phyloP scores from a whole-genome alignment of 2,329 filamentous ascomycete genomes.

The Penicillium glabrum region DNA sequence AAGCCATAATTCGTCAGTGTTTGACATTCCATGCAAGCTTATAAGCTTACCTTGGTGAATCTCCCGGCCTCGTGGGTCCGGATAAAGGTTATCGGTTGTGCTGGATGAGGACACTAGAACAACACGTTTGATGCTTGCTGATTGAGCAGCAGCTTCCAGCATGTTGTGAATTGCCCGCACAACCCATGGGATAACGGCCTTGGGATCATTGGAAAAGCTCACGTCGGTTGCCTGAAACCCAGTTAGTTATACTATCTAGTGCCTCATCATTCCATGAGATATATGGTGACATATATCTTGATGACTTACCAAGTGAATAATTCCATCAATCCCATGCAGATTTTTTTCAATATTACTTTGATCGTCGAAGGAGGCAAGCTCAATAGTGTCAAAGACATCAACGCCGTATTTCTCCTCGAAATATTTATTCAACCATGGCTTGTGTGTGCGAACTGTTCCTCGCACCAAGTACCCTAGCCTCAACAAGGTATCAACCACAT shows the following conservation, averaged over 20 bases:
- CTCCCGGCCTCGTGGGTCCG: constrained; percentile 6
- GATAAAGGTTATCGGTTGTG: background rate
- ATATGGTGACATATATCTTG: background rate
- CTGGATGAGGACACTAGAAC: constrained; percentile 9
- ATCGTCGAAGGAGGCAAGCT: constrained; percentile 40
- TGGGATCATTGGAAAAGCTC: constrained; percentile 40
- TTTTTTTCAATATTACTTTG: constrained; percentile 42
- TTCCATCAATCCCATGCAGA: constrained; percentile 36
- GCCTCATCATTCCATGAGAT: background rate
- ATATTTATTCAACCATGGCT: constrained; percentile 36
- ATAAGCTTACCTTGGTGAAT: constrained; percentile 6
- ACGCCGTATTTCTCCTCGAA: constrained; percentile 30
- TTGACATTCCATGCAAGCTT: background rate
- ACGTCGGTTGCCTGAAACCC: constrained; percentile 13
- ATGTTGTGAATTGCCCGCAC: constrained; percentile 38
- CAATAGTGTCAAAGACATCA: constrained; percentile 38
- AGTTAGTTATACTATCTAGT: background rate
- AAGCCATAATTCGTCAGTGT: background rate
- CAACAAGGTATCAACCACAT: constrained; percentile 45
- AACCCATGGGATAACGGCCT: constrained; percentile 44
- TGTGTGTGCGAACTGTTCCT: constrained; percentile 44
- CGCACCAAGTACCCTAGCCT: constrained; percentile 45
- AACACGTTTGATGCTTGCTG: constrained; percentile 4
- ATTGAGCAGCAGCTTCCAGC: constrained; percentile 31
- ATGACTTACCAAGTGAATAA: constrained; percentile 20